Conservation (phyloP, 164 flowering plant species). For the Malania oleifera region DNA sequence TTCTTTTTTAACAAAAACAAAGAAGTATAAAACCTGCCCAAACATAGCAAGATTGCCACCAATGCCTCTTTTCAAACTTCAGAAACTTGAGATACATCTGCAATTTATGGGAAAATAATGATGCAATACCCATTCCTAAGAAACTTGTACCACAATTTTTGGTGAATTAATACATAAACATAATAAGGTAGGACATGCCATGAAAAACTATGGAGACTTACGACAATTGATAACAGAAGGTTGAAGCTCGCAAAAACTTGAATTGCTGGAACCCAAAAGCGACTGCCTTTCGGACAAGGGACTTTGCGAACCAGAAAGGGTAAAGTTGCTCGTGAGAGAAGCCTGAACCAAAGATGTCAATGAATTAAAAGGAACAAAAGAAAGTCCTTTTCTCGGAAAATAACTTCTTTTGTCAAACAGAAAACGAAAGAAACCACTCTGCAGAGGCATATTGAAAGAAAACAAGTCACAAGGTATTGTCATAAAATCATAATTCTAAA, state of each 20-base stretch:
- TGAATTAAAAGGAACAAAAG: background rate
- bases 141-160: background rate
- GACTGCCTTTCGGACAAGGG: conserved; percentile 50
- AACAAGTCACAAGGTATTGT: background rate
- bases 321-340: conserved; percentile 36
- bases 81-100: conserved; percentile 58
- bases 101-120: conserved; percentile 4
- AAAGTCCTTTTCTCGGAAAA: no score
- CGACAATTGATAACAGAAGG: conserved; percentile 67
- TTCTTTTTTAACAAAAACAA: background rate
- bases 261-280: conserved; percentile 62
- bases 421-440: background rate
- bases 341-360: conserved; percentile 34
- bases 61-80: conserved; percentile 38
- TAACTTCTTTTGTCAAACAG: background rate
- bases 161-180: background rate
- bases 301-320: conserved; percentile 60
- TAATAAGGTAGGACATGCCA: background rate
- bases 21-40: conserved; percentile 66
- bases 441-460: background rate
- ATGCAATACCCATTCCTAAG: background rate
- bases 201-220: conserved; percentile 17
- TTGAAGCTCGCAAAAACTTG: conserved; percentile 76
- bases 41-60: conserved; percentile 80
- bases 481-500: no score